Percentiles rank a stretch among this genome's conserved stretches.
These are phyloP conservation scores for Agaricus blazei DNA, from an alignment of 768 basidiomycete genomes.

Conservation along the genomic window DNA sequence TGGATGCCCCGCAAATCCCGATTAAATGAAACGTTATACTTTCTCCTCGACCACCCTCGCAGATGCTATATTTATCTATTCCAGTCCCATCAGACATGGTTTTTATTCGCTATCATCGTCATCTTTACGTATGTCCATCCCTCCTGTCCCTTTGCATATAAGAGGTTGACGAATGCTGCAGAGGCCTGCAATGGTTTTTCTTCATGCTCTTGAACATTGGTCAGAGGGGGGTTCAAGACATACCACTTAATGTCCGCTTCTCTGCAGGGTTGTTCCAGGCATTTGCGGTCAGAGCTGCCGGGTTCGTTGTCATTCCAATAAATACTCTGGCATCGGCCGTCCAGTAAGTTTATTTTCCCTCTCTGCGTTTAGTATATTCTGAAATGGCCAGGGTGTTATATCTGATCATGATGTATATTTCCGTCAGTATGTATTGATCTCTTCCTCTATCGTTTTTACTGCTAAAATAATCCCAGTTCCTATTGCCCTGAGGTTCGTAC, in stretches of 20 bases:
- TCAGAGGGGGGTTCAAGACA: conserved; percentile 56
- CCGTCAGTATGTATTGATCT: conserved; percentile 53
- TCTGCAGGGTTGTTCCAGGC: conserved; percentile 77
- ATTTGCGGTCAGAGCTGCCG: conserved; percentile 78
- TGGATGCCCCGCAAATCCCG: conserved; percentile 54
- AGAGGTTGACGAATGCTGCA: conserved; percentile 20
- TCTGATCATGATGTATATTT: conserved; percentile 92
- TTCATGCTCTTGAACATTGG: conserved; percentile 89
- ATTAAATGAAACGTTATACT: conserved; percentile 74
- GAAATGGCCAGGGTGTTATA: conserved; percentile 61
- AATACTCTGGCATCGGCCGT: conserved; percentile 82
- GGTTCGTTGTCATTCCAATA: conserved; percentile 75
- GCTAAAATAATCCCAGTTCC: conserved; percentile 42
- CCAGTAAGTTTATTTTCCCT: conserved; percentile 46
- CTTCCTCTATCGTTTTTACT: conserved; percentile 2
- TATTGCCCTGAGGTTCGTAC: conserved; percentile 68
- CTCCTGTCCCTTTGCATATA: background rate
- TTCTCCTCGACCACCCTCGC: conserved; percentile 92
- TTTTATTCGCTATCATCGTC: conserved; percentile 67
- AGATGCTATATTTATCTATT: conserved; percentile 90
- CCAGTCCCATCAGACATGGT: conserved; percentile 93
- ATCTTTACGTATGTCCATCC: conserved; percentile 56
- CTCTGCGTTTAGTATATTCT: background rate
- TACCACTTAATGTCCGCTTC: conserved; percentile 70
- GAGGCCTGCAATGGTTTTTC: conserved; percentile 81